Evolutionary conservation across 2,329 filamentous ascomycete genomes (phyloP).

Genomic region (Colletotrichum tanaceti): DNA sequence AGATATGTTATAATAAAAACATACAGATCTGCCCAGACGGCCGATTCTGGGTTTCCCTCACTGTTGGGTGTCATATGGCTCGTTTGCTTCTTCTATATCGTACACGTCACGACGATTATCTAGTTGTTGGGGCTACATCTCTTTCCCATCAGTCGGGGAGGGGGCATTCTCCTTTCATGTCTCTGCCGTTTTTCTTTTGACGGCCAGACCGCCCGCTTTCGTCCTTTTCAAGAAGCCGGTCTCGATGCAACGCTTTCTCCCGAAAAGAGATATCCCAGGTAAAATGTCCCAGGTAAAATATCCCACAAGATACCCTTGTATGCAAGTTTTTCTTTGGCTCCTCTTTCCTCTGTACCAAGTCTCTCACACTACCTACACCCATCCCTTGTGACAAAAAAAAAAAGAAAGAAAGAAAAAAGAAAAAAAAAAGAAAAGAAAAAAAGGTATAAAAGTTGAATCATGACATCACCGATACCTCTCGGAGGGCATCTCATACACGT

Average conservation of each 20-base stretch:
- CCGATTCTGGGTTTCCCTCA: too few species aligned
- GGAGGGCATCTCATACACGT: constrained; percentile 57
- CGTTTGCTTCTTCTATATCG: constrained; percentile 4
- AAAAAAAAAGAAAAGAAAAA: too few species aligned
- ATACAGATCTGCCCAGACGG: neutral
- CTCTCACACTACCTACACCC: constrained; percentile 11
- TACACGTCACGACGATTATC: constrained; percentile 39
- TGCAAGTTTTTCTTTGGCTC: neutral
- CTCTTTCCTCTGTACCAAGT: too few species aligned
- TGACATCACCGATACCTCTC: constrained; percentile 51
- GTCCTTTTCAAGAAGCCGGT: neutral
- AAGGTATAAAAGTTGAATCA: too few species aligned
- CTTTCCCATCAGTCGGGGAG: neutral
- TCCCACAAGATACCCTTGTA: neutral
- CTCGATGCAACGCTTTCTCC: constrained; percentile 15
- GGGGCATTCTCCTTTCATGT: neutral
- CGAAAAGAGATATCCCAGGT: too few species aligned
- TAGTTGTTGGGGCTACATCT: neutral
- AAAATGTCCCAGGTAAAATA: too few species aligned
- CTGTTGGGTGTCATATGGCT: neutral
- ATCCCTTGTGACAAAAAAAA: neutral
- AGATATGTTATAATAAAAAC: too few species aligned
- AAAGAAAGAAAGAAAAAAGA: too few species aligned
- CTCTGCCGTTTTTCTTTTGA: neutral
- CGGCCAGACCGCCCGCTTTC: neutral